Evolutionary conservation across 2,329 filamentous ascomycete species (phyloP).

Genomic region (Fonsecaea monophora): DNA sequence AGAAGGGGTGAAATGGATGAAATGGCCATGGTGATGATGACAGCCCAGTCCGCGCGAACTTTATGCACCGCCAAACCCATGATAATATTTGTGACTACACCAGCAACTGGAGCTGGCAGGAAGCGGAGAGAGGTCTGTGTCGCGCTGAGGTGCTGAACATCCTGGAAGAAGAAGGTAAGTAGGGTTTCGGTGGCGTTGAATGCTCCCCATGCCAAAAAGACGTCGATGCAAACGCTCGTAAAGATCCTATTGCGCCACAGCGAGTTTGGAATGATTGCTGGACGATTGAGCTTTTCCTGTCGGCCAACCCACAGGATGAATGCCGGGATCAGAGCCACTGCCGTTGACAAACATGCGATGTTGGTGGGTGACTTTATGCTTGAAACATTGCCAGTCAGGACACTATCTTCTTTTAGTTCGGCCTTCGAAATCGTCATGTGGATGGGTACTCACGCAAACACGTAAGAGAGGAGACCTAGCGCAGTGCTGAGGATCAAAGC

Average conservation of each 20-base stretch:
- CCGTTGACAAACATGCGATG: slow-evolving; percentile 56
- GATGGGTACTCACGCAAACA: slow-evolving; percentile 52
- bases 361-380: slow-evolving; percentile 53
- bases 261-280: slow-evolving; percentile 68
- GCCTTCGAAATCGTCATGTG: not conserved
- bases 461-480: slow-evolving; percentile 60
- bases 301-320: slow-evolving; percentile 64
- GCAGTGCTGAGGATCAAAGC: slow-evolving; percentile 55
- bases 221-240: slow-evolving; percentile 61
- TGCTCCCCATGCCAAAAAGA: slow-evolving; percentile 56
- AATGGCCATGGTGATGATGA: slow-evolving; percentile 51
- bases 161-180: slow-evolving; percentile 50
- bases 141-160: slow-evolving; percentile 55
- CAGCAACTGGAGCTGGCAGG: slow-evolving; percentile 49
- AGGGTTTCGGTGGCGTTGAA: slow-evolving; percentile 54
- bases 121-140: slow-evolving; percentile 55
- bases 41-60: slow-evolving; percentile 51
- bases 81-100: slow-evolving; percentile 51
- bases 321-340: slow-evolving; percentile 52
- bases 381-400: slow-evolving; percentile 26
- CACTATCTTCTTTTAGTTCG: slow-evolving; percentile 6
- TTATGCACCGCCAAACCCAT: slow-evolving; percentile 56
- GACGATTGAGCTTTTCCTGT: slow-evolving; percentile 55
- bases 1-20: slow-evolving; percentile 58
- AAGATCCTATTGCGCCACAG: slow-evolving; percentile 66